phyloP scores from a whole-genome alignment of 139 green algal species.

The Tetradesmus lagerheimii region DNA sequence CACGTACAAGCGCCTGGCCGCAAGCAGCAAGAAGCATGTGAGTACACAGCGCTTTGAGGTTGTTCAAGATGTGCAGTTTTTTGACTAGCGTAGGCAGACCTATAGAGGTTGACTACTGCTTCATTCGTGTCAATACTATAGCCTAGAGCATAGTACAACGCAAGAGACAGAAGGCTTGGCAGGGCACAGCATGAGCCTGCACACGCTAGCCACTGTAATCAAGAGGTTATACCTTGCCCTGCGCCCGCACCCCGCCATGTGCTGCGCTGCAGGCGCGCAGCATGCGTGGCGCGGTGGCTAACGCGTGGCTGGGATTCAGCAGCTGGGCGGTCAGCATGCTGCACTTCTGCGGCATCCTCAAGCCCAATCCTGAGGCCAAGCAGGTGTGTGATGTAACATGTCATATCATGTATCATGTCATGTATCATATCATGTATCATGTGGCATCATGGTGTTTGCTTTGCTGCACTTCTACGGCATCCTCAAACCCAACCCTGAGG shows the following conservation, averaged over 20 bases:
- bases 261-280: neutral
- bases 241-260: neutral
- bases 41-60: neutral
- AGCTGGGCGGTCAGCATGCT: neutral
- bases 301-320: neutral
- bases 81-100: no score
- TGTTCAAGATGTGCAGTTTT: no score
- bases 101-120: no score
- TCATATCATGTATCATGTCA: no score
- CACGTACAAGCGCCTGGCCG: constrained; percentile 19
- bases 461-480: neutral
- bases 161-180: neutral
- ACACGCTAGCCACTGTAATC: no score
- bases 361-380: constrained; percentile 19
- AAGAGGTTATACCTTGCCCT: neutral
- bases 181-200: neutral
- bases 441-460: neutral
- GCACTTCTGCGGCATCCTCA: neutral
- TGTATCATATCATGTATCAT: no score
- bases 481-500: constrained; percentile 10
- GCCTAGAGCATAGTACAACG: neutral
- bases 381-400: neutral
- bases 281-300: neutral
- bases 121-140: no score
- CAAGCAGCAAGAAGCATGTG: neutral